Conservation (phyloP, 2,329 filamentous ascomycete genomes). For the Fusarium paranaense region DNA sequence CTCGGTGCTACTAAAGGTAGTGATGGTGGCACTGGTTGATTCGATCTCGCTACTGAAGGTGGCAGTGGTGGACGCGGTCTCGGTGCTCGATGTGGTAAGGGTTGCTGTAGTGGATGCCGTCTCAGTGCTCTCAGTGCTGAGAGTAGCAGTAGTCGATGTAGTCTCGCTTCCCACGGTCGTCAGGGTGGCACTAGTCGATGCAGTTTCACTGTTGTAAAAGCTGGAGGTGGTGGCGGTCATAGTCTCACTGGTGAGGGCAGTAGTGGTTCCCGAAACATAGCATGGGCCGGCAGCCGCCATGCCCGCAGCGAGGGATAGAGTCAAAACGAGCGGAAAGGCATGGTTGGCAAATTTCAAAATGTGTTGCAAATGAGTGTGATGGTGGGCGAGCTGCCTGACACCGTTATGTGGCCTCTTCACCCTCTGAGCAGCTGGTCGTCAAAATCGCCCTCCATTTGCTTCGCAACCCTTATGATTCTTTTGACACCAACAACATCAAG, state of each 20-base stretch:
- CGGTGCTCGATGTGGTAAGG: background rate
- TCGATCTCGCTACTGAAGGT: background rate
- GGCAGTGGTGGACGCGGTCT: background rate
- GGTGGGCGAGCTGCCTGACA: background rate
- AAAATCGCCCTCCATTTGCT: too few species aligned
- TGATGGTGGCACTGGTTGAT: background rate
- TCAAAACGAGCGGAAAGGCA: background rate
- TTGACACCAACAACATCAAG: too few species aligned
- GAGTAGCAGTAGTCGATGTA: background rate
- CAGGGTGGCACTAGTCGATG: background rate
- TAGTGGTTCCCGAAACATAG: background rate
- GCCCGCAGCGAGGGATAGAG: background rate
- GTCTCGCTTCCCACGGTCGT: background rate
- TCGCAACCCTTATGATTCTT: too few species aligned
- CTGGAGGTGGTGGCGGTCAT: too few species aligned
- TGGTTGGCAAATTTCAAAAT: background rate
- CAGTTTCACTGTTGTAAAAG: too few species aligned
- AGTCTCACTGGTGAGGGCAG: too few species aligned
- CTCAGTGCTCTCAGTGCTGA: background rate
- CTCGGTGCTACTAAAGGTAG: too few species aligned
- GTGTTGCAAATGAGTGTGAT: background rate
- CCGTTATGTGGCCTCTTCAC: too few species aligned
- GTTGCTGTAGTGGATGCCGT: too few species aligned
- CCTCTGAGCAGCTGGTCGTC: too few species aligned
- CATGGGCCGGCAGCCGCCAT: background rate